phyloP scores from a whole-genome alignment of 805 yeast species.

The Wickerhamiella lipophila region DNA sequence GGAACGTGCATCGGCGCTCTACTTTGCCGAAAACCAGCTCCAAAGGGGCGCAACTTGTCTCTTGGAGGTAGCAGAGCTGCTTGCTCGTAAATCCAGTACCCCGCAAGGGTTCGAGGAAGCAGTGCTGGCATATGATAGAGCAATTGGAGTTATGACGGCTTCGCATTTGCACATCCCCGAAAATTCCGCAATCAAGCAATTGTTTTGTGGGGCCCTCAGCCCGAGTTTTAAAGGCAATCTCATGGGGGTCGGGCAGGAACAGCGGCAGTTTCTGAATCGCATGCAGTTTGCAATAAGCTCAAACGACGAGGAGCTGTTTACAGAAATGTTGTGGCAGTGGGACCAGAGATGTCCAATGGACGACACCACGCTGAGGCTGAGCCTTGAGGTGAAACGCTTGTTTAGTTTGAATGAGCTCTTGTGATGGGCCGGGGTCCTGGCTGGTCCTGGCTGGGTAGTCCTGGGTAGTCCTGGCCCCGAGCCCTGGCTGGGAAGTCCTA shows the following conservation, averaged over 20 bases:
- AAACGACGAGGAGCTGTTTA: conserved; percentile 16
- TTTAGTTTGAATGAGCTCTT: conserved; percentile 9
- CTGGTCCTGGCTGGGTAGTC: no score
- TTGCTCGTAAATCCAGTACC: background rate
- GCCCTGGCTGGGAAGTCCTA: no score
- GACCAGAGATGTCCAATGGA: conserved; percentile 18
- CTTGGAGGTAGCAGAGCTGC: conserved; percentile 4
- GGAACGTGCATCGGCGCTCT: conserved; percentile 7
- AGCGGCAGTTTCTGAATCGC: conserved; percentile 13
- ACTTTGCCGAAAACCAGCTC: background rate
- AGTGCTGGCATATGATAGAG: conserved; percentile 5
- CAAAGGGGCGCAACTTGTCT: conserved; percentile 1
- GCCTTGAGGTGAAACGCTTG: conserved; percentile 14
- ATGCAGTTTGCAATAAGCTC: conserved; percentile 14
- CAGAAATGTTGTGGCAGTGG: conserved; percentile 17
- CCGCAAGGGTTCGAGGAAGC: background rate
- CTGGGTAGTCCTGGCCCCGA: no score
- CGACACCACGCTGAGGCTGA: conserved; percentile 16
- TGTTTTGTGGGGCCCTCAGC: conserved; percentile 16
- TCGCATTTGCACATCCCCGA: conserved; percentile 8
- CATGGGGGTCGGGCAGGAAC: conserved; percentile 14
- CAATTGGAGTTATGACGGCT: background rate
- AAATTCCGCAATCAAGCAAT: conserved; percentile 14
- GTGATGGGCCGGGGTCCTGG: background rate
- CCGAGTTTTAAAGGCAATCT: background rate